These are phyloP conservation scores for Rosa persica DNA, from an alignment of 306 rosid genomes.

Conservation along the genomic window DNA sequence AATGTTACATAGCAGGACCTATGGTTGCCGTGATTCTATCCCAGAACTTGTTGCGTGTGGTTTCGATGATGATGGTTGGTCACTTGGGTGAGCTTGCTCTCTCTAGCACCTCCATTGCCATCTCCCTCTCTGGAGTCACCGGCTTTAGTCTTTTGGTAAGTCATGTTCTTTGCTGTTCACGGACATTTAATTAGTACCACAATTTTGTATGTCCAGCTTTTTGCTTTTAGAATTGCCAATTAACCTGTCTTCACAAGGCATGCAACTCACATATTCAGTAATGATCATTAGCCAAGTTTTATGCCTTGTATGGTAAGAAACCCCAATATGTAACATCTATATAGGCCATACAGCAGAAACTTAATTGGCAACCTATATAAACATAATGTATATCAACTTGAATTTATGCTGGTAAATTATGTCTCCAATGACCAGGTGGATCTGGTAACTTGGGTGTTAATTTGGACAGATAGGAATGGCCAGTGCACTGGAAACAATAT, in stretches of 20 bases:
- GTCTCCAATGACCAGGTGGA: neutral
- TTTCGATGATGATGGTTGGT: constrained; percentile 58
- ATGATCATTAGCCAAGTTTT: neutral
- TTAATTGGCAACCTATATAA: neutral
- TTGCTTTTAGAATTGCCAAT: neutral
- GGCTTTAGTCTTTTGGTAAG: constrained; percentile 63
- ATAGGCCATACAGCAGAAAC: neutral
- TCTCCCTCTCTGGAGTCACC: constrained; percentile 54
- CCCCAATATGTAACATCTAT: neutral
- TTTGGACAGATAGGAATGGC: constrained; percentile 41
- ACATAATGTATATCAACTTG: neutral
- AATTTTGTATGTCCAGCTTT: neutral
- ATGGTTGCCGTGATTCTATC: constrained; percentile 51
- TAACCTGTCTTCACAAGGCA: neutral
- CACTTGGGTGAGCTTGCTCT: constrained; percentile 63
- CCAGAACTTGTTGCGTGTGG: constrained; percentile 45
- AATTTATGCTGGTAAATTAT: too few relatives aligned
- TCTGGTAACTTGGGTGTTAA: neutral
- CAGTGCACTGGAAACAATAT: constrained; percentile 44
- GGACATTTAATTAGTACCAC: neutral
- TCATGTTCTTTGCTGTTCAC: neutral
- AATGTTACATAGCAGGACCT: constrained; percentile 49
- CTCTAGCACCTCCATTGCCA: constrained; percentile 59
- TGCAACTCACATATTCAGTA: neutral
- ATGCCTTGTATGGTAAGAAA: neutral